These are phyloP conservation scores for Colletotrichum sp. DNA, from an alignment of 2,329 filamentous ascomycete species.

Conservation along the genomic window DNA sequence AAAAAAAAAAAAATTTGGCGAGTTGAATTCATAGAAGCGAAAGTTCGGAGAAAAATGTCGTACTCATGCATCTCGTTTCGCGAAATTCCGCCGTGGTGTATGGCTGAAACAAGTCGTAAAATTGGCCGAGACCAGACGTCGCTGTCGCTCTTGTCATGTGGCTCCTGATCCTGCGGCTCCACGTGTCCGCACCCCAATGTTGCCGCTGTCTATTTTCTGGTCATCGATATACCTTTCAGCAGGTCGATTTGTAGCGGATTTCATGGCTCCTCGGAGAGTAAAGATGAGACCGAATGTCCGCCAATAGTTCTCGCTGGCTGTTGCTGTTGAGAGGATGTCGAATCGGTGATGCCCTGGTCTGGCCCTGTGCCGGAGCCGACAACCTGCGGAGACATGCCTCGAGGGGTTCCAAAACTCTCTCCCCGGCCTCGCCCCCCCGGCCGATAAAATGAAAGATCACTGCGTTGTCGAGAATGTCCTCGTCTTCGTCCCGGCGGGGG, in stretches of 20 bases:
- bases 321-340: slow-evolving; percentile 24
- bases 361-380: slow-evolving; percentile 35
- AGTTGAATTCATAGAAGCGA: background rate
- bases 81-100: slow-evolving; percentile 4
- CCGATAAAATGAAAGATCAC: slow-evolving; percentile 63
- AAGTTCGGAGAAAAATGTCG: slow-evolving; percentile 13
- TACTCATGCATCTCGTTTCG: slow-evolving; percentile 22
- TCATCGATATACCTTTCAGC: slow-evolving; percentile 21
- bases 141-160: slow-evolving; percentile 31
- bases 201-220: slow-evolving; percentile 8
- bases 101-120: slow-evolving; percentile 33
- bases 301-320: slow-evolving; percentile 20
- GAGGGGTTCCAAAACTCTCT: slow-evolving; percentile 36
- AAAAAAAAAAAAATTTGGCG: background rate
- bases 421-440: slow-evolving; percentile 41
- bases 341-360: slow-evolving; percentile 28
- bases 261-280: slow-evolving; percentile 45
- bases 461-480: slow-evolving; percentile 68
- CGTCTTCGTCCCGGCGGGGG: slow-evolving; percentile 59
- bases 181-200: slow-evolving; percentile 24
- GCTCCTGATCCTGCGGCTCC: slow-evolving; percentile 35
- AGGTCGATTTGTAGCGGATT: slow-evolving; percentile 3
- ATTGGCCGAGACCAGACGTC: slow-evolving; percentile 27
- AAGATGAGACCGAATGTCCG: slow-evolving; percentile 47
- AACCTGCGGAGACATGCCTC: slow-evolving; percentile 40